A percentile compares a stretch with the other conserved stretches of the same genome.
These are phyloP conservation scores for Graphiopsis chlorocephala DNA, from an alignment of 2,329 filamentous ascomycete species.

Conservation along the genomic window DNA sequence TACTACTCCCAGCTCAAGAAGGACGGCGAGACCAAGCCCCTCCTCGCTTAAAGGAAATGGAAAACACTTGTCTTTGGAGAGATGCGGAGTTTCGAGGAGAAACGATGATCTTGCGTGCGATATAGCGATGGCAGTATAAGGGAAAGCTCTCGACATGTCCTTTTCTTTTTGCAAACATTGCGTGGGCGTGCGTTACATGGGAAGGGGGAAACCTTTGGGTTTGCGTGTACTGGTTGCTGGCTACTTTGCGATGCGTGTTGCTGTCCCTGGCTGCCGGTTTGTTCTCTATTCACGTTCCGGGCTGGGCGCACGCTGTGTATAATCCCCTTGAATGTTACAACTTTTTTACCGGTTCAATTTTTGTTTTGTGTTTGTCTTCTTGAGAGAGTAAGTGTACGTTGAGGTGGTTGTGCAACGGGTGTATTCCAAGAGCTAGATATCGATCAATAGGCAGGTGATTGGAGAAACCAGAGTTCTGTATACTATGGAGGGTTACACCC, in stretches of 20 bases:
- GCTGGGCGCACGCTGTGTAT: neutral
- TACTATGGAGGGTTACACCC: too few relatives aligned
- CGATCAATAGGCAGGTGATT: too few relatives aligned
- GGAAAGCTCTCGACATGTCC: neutral
- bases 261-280: neutral
- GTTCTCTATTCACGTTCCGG: neutral
- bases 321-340: neutral
- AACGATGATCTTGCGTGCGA: neutral
- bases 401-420: too few relatives aligned
- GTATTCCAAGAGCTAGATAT: too few relatives aligned
- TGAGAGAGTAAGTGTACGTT: too few relatives aligned
- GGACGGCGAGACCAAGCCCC: neutral
- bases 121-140: conserved; percentile 4
- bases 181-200: neutral
- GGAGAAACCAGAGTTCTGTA: too few relatives aligned
- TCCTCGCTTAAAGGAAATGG: neutral
- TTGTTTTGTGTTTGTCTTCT: neutral
- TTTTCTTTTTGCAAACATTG: neutral
- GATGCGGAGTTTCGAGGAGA: neutral
- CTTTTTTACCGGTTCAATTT: neutral
- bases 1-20: conserved; percentile 53
- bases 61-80: neutral
- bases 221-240: neutral
- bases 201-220: neutral
- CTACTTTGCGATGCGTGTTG: neutral